Percentiles rank a stretch among this genome's conserved stretches.
Conservation (phyloP, 768 basidiomycete genomes). For the Lactifluus echinatus region DNA sequence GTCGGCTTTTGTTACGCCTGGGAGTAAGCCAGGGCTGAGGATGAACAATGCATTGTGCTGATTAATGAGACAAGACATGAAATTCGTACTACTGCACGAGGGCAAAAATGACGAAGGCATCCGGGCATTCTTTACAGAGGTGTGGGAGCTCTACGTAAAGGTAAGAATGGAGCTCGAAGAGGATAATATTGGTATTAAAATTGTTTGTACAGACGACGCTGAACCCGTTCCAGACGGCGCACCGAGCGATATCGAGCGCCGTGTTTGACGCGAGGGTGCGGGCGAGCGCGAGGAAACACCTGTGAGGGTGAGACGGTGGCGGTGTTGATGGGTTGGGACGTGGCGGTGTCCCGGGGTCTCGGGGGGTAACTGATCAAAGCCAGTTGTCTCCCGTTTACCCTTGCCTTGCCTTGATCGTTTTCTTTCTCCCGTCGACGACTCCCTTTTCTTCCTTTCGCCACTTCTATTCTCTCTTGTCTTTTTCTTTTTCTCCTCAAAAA, state of each 20-base stretch:
- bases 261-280: slow-evolving; percentile 81
- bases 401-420: slow-evolving; percentile 22
- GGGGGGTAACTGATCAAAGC: not conserved
- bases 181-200: too few relatives aligned
- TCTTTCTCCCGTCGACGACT: slow-evolving; percentile 9
- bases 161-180: slow-evolving; percentile 34
- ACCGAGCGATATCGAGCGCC: slow-evolving; percentile 68
- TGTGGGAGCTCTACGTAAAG: slow-evolving; percentile 98
- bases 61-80: slow-evolving; percentile 60
- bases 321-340: not conserved
- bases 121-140: slow-evolving; percentile 82
- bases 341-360: not conserved
- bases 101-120: slow-evolving; percentile 97
- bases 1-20: slow-evolving; percentile 91
- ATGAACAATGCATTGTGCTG: not conserved
- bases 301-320: slow-evolving; percentile 31
- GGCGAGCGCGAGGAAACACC: slow-evolving; percentile 77
- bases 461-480: slow-evolving; percentile 18
- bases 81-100: slow-evolving; percentile 91
- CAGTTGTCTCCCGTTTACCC: slow-evolving; percentile 20
- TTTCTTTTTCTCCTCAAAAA: slow-evolving; percentile 3
- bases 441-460: slow-evolving; percentile 22
- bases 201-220: slow-evolving; percentile 52
- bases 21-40: slow-evolving; percentile 53
- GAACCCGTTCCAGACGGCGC: slow-evolving; percentile 96